These are phyloP conservation scores for Ustilago hordei DNA, from an alignment of 1,284 basidiomycete genomes.

Conservation along the genomic window DNA sequence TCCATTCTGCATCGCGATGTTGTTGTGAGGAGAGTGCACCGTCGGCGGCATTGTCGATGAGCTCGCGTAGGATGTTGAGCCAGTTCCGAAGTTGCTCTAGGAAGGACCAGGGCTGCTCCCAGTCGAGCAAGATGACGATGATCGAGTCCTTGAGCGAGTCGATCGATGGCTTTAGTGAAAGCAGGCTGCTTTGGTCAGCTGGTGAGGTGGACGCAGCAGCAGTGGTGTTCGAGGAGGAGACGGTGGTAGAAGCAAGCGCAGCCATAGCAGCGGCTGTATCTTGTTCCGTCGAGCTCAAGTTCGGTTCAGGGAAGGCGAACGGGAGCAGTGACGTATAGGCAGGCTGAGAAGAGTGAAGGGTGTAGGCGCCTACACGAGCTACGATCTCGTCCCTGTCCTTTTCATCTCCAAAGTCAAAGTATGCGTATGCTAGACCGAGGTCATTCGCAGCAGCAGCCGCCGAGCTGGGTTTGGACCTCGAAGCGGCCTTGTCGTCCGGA, in stretches of 20 bases:
- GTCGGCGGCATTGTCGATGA: constrained; percentile 75
- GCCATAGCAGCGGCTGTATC: constrained; percentile 30
- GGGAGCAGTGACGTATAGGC: constrained; percentile 83
- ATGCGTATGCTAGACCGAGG: constrained; percentile 60
- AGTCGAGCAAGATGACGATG: constrained; percentile 90
- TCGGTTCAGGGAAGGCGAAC: constrained; percentile 81
- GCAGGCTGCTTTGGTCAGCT: neutral
- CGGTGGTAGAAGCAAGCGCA: constrained; percentile 28
- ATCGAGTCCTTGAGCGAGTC: constrained; percentile 80
- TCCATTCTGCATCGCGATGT: constrained; percentile 78
- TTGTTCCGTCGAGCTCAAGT: constrained; percentile 28
- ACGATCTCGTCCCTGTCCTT: constrained; percentile 59
- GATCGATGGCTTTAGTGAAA: constrained; percentile 41
- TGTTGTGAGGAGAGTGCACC: constrained; percentile 70
- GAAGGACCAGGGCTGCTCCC: constrained; percentile 93
- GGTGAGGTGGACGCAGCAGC: constrained; percentile 4
- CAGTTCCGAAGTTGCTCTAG: constrained; percentile 86
- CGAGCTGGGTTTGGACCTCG: constrained; percentile 2
- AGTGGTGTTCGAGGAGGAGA: constrained; percentile 2
- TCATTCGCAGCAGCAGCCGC: constrained; percentile 19
- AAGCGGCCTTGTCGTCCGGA: constrained; percentile 8
- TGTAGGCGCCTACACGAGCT: constrained; percentile 80
- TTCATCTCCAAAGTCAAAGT: constrained; percentile 63
- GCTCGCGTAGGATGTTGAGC: constrained; percentile 73
- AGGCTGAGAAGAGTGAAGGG: constrained; percentile 81